phyloP scores from a whole-genome alignment of 2,329 filamentous ascomycete genomes.

The Microsporum audouinii region DNA sequence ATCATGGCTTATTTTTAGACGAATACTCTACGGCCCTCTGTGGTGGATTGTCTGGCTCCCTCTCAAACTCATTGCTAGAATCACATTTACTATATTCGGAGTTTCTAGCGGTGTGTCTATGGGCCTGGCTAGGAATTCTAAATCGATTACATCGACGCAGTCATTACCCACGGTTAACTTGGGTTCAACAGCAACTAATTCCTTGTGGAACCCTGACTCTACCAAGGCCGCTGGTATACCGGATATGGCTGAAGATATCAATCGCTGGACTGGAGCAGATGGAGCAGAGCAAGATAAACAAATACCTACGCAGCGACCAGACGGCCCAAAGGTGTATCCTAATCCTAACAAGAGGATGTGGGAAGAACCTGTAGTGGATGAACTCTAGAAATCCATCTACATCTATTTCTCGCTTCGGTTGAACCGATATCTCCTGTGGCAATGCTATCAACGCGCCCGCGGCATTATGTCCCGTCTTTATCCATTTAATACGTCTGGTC shows the following conservation, averaged over 20 bases:
- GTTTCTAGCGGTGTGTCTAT: constrained; percentile 16
- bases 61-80: constrained; percentile 53
- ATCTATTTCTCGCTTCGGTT: not conserved
- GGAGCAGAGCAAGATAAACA: constrained; percentile 18
- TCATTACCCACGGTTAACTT: not conserved
- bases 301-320: constrained; percentile 26
- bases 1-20: constrained; percentile 72
- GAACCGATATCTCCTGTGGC: not conserved
- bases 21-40: constrained; percentile 75
- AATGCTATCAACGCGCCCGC: no score
- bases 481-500: no score
- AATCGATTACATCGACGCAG: not conserved
- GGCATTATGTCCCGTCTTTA: no score
- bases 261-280: constrained; percentile 18
- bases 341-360: constrained; percentile 42
- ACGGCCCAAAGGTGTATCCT: constrained; percentile 26
- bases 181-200: not conserved
- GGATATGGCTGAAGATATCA: constrained; percentile 34
- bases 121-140: not conserved
- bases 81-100: constrained; percentile 46
- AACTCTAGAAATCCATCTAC: not conserved
- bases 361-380: constrained; percentile 25
- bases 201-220: not conserved
- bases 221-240: not conserved
- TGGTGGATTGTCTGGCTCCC: constrained; percentile 86